These are phyloP conservation scores for Vaccinium myrtillus DNA, from an alignment of 148 eudicot genomes.

Conservation along the genomic window DNA sequence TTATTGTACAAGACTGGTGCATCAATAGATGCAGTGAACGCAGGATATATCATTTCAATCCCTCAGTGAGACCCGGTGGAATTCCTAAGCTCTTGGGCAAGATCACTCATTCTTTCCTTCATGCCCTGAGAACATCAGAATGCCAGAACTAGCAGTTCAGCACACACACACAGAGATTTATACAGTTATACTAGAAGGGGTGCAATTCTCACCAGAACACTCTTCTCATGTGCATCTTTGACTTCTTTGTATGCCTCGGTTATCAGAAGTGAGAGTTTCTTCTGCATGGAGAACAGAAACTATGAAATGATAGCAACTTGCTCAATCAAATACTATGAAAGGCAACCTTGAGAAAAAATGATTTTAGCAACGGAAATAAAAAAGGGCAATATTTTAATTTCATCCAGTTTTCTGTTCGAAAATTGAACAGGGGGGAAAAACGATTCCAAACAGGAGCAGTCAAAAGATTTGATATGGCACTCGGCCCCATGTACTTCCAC, in stretches of 20 bases:
- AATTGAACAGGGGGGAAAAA: neutral
- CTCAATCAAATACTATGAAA: no score
- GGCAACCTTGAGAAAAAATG: no score
- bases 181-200: no score
- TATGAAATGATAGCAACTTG: neutral
- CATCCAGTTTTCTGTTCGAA: neutral
- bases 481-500: neutral
- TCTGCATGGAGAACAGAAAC: conserved; percentile 39
- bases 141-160: neutral
- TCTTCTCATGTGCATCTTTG: conserved; percentile 84
- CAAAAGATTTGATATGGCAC: neutral
- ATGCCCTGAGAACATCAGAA: conserved; percentile 49
- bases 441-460: neutral
- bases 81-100: conserved; percentile 81
- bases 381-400: no score
- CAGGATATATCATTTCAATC: conserved; percentile 34
- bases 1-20: conserved; percentile 29
- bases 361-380: no score
- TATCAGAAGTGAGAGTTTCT: conserved; percentile 92
- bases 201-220: conserved; percentile 57
- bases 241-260: conserved; percentile 69
- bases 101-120: conserved; percentile 83
- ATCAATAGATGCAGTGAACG: neutral
- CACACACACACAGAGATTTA: neutral
- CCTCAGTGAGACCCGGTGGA: conserved; percentile 72